These are phyloP conservation scores for Xylariales sp. DNA, from an alignment of 2,329 filamentous ascomycete species.

Conservation along the genomic window DNA sequence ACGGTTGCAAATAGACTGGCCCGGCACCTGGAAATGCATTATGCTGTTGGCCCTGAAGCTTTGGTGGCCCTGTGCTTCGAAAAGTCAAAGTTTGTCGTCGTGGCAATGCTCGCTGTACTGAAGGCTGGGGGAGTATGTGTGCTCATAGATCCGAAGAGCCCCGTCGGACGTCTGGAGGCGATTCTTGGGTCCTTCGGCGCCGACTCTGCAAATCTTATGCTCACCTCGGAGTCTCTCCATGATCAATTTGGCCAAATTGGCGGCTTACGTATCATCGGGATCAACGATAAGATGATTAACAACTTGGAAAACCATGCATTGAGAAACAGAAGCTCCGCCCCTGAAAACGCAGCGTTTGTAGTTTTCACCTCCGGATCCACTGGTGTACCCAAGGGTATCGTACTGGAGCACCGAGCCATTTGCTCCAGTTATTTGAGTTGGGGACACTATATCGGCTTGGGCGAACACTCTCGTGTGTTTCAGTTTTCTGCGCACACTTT, in stretches of 20 bases:
- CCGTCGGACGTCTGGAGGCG: not conserved
- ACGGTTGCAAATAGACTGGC: not conserved
- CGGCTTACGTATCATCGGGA: not conserved
- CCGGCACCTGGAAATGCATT: not conserved
- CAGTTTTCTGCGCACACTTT: constrained; percentile 5
- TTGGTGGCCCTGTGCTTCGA: not conserved
- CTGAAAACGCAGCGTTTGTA: not conserved
- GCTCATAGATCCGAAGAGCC: not conserved
- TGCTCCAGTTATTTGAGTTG: not conserved
- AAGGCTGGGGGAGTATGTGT: constrained; percentile 4
- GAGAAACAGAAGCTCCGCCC: not conserved
- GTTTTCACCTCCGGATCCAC: constrained; percentile 5
- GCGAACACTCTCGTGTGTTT: not conserved
- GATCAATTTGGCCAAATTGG: not conserved
- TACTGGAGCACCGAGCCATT: not conserved
- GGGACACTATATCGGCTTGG: constrained; percentile 30
- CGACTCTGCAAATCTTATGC: not conserved
- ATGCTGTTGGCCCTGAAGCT: not conserved
- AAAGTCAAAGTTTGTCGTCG: not conserved
- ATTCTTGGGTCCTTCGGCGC: not conserved
- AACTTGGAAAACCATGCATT: not conserved
- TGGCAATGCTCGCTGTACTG: constrained; percentile 2
- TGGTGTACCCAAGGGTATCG: constrained; percentile 1
- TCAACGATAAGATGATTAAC: not conserved
- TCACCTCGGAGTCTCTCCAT: not conserved